phyloP scores from a whole-genome alignment of 2,329 filamentous ascomycete genomes.

The Daldinia sp. region DNA sequence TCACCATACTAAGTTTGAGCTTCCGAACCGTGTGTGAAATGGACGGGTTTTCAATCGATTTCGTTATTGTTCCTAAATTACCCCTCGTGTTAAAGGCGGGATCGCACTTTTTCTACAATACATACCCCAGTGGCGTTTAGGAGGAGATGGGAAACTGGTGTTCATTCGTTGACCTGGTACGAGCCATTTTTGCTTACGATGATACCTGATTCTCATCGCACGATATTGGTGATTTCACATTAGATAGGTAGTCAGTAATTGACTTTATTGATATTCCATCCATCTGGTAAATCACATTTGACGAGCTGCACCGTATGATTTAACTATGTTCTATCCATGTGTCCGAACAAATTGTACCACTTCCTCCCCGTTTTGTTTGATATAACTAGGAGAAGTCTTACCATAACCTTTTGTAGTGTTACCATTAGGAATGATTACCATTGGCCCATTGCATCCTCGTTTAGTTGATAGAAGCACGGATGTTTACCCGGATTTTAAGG shows the following conservation, averaged over 20 bases:
- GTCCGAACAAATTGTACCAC: neutral
- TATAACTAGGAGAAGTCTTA: neutral
- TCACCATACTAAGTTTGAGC: conserved; percentile 63
- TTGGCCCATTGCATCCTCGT: neutral
- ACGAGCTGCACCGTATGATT: neutral
- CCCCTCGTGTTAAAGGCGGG: conserved; percentile 23
- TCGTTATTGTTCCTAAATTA: conserved; percentile 21
- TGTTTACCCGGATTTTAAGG: neutral
- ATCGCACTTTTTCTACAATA: conserved; percentile 41
- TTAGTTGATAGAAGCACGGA: neutral
- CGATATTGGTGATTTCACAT: conserved; percentile 26
- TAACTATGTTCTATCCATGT: neutral
- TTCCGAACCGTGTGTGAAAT: neutral
- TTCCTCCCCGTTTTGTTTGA: neutral
- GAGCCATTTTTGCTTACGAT: conserved; percentile 31
- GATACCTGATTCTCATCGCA: conserved; percentile 21
- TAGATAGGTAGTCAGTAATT: conserved; percentile 40
- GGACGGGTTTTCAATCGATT: conserved; percentile 3
- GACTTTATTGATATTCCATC: conserved; percentile 5
- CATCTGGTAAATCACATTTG: neutral
- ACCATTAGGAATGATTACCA: neutral
- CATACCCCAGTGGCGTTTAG: conserved; percentile 47
- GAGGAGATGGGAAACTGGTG: conserved; percentile 28
- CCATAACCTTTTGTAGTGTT: neutral
- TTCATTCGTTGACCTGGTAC: conserved; percentile 22